Evolutionary conservation across 495 filamentous ascomycete genomes (phyloP), one percentile per base, ranked within the genome.

Genomic region (Penicillium argentinense): DNA sequence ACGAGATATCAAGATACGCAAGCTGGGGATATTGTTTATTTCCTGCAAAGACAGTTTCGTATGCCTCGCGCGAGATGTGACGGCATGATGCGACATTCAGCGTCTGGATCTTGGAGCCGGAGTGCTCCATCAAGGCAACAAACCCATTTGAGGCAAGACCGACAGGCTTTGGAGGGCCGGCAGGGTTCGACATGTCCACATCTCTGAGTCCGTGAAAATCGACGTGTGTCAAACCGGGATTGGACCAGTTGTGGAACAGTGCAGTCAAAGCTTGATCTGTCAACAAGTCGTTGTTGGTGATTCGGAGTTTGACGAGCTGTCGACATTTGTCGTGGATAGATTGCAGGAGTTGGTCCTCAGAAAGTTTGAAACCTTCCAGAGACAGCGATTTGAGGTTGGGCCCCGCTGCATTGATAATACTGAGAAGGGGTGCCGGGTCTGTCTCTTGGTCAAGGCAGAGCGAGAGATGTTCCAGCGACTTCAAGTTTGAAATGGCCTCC

Each of bases 111-210:
- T 56, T 65, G 6, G 59, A 51, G 27, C 87, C 86, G 1, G 90
- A 95, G 58, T 96, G 91, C n/a, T 67, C 67, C 87, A 97, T 95
- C 40, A 96, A 63, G 1, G 89, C 85, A 36, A 74, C 54, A 64
- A 97, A 91, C 0, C 87, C 89, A 28, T 73, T 59, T 8, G 82
- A 84, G 33, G 82, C 87, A 42, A 96, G 79, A 13, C 89, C 89
- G 23, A 87, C 66, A 14, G 72, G 70, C 32, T 78, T 69, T 13
- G 47, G 41, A 4, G 78, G 80, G 2, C 80, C 82, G 47, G 83
- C 69, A 2, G 81, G 76, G 54, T 86, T 89, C 16, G 72, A 57
- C 48, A 85, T 78, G 53, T 95, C 89, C 21, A 91, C 56, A 52
- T 89, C 79, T 23, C 89, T 83, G 45, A 82, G 86, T 36, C 81